Evolutionary conservation across 371 early-diverging fungal genomes (phyloP).

Genomic region (Basidiobolus meristosporus): DNA sequence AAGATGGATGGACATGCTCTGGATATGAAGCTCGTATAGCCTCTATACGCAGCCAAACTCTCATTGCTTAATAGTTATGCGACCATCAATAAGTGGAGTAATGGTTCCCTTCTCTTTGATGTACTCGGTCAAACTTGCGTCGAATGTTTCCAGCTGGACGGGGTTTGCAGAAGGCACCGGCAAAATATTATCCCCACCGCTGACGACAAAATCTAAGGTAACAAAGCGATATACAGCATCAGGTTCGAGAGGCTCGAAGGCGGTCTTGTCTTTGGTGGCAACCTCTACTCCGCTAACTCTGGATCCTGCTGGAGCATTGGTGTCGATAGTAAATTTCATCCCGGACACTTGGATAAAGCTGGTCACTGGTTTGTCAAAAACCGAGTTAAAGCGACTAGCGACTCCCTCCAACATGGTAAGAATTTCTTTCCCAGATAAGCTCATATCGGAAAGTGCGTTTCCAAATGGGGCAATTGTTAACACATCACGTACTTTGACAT

Average conservation of each 20-base stretch:
- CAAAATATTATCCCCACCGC: conserved; percentile 36
- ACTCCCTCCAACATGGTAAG: conserved; percentile 17
- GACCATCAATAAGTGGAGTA: too few species aligned
- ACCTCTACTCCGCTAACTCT: too few species aligned
- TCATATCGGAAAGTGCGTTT: conserved; percentile 16
- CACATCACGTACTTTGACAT: conserved; percentile 23
- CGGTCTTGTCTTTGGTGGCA: too few species aligned
- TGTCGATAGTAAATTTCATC: too few species aligned
- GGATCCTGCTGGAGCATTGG: too few species aligned
- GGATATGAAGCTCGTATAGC: too few species aligned
- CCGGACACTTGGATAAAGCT: conserved; percentile 16
- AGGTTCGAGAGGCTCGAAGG: conserved; percentile 8
- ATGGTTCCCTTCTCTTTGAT: too few species aligned
- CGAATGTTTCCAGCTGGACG: too few species aligned
- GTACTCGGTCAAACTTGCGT: too few species aligned
- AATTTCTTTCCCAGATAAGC: conserved; percentile 20
- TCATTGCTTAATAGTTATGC: too few species aligned
- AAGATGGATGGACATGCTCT: too few species aligned
- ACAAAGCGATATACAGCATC: conserved; percentile 16
- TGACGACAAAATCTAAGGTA: conserved; percentile 29
- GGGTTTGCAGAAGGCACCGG: neutral
- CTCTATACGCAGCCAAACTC: too few species aligned
- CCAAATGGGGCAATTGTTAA: conserved; percentile 34
- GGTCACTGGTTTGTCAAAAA: conserved; percentile 9
- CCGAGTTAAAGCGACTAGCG: conserved; percentile 3